A percentile compares a stretch with the other conserved stretches of the same genome.
Conservation (phyloP, 805 yeast genomes). For the Candida palmyrensis region DNA sequence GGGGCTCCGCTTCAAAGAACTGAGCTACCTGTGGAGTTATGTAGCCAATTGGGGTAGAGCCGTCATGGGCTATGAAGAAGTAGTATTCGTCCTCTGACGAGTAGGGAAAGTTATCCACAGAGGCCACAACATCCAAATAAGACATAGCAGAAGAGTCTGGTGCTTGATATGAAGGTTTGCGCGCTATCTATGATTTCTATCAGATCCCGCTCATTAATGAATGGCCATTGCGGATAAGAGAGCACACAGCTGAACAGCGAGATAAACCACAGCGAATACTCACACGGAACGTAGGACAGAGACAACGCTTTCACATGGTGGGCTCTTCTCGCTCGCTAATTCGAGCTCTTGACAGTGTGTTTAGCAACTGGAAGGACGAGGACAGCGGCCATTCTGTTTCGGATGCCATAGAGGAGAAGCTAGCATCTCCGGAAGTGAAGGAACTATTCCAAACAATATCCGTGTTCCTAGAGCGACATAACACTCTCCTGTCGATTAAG, state of each 20-base stretch:
- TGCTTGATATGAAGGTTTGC: too few species aligned
- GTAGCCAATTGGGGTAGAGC: slow-evolving; percentile 22
- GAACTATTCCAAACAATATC: slow-evolving; percentile 11
- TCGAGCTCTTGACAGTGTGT: slow-evolving; percentile 19
- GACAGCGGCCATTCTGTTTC: not conserved
- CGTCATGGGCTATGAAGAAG: slow-evolving; percentile 25
- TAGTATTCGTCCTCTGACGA: slow-evolving; percentile 12
- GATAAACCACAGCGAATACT: too few species aligned
- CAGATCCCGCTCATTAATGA: too few species aligned
- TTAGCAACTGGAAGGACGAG: slow-evolving; percentile 17
- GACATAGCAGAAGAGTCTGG: too few species aligned
- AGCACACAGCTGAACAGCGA: too few species aligned
- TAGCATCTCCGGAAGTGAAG: not conserved
- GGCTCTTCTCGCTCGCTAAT: slow-evolving; percentile 24
- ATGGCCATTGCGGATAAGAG: too few species aligned
- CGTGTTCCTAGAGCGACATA: slow-evolving; percentile 24
- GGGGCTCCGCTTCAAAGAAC: slow-evolving; percentile 12
- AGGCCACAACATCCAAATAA: slow-evolving; percentile 11
- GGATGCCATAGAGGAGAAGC: slow-evolving; percentile 2
- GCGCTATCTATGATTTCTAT: too few species aligned
- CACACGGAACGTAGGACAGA: too few species aligned
- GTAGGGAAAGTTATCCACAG: slow-evolving; percentile 30
- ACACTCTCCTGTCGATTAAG: slow-evolving; percentile 24
- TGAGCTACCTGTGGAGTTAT: slow-evolving; percentile 19
- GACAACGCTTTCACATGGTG: too few species aligned